Evolutionary conservation across 176 grass and related monocot genomes (phyloP).

Genomic region (Oryza longistaminata): DNA sequence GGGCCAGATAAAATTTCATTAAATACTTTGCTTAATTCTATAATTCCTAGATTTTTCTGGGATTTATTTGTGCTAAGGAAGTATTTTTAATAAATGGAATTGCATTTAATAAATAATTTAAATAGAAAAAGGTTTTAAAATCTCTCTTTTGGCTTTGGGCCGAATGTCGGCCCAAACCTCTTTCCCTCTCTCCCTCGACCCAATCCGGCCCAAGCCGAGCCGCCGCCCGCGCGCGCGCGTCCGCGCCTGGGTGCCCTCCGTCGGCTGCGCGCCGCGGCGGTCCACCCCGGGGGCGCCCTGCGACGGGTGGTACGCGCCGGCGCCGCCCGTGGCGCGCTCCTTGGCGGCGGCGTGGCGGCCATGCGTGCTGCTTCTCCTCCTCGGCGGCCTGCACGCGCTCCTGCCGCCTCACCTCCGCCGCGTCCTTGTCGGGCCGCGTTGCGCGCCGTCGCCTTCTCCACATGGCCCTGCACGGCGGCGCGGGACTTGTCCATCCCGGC

Average conservation of each 20-base stretch:
- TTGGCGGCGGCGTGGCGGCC: conserved; percentile 37
- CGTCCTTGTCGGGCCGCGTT: conserved; percentile 20
- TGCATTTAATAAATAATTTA: too few species aligned
- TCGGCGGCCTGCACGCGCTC: conserved; percentile 39
- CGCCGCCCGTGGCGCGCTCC: not conserved
- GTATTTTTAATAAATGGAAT: too few species aligned
- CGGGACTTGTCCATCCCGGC: conserved; percentile 47
- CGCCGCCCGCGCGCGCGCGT: too few species aligned
- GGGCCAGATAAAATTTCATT: too few species aligned
- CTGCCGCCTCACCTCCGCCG: conserved; percentile 9
- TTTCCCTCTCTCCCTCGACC: too few species aligned
- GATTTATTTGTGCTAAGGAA: too few species aligned
- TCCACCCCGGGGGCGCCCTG: conserved; percentile 36
- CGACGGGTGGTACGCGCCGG: conserved; percentile 23
- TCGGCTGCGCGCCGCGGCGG: not conserved
- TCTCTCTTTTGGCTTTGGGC: too few species aligned
- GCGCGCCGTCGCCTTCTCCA: conserved; percentile 40
- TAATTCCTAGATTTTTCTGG: too few species aligned
- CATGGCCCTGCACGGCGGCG: conserved; percentile 34
- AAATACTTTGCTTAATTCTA: too few species aligned
- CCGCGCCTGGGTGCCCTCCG: conserved; percentile 38
- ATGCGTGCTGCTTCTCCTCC: conserved; percentile 26
- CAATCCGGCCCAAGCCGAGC: too few species aligned
- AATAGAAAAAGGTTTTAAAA: too few species aligned
- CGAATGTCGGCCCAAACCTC: too few species aligned